These are phyloP conservation scores for Erythrobasidium hasegawianum DNA, from an alignment of 1,284 basidiomycete genomes.

Conservation along the genomic window DNA sequence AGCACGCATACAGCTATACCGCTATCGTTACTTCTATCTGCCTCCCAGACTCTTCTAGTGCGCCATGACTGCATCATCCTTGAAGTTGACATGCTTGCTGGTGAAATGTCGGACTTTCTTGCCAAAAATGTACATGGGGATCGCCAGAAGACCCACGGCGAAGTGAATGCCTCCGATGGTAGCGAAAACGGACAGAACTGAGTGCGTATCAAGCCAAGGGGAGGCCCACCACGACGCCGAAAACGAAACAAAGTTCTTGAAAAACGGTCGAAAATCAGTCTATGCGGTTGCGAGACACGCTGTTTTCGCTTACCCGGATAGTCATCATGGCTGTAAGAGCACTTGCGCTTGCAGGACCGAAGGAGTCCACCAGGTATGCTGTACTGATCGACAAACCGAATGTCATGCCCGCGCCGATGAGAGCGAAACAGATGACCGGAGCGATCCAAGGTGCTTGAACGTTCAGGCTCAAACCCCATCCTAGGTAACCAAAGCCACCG, in stretches of 20 bases:
- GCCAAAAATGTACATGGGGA: slow-evolving; percentile 27
- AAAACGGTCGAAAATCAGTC: too few relatives aligned
- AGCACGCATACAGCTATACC: too few relatives aligned
- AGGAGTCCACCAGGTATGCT: slow-evolving; percentile 24
- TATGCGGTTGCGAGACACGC: too few relatives aligned
- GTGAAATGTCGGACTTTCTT: slow-evolving; percentile 15
- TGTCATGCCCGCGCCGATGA: slow-evolving; percentile 11
- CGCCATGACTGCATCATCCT: slow-evolving; percentile 7
- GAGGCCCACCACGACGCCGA: slow-evolving; percentile 8
- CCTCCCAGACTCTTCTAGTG: too few relatives aligned
- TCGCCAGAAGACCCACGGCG: slow-evolving; percentile 14
- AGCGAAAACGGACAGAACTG: slow-evolving; percentile 15
- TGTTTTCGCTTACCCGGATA: slow-evolving; percentile 6
- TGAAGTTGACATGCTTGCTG: slow-evolving; percentile 24
- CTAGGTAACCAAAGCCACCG: slow-evolving; percentile 19
- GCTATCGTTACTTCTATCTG: too few relatives aligned
- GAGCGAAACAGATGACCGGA: slow-evolving; percentile 17
- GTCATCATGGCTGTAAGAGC: slow-evolving; percentile 25
- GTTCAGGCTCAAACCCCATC: slow-evolving; percentile 7
- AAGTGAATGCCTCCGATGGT: slow-evolving; percentile 16
- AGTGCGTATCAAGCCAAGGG: slow-evolving; percentile 13
- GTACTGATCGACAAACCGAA: slow-evolving; percentile 15
- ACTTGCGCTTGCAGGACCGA: slow-evolving; percentile 20
- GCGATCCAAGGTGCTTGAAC: slow-evolving; percentile 5
- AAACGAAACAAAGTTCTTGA: slow-evolving; percentile 24